These are phyloP conservation scores for Linnemannia exigua DNA, from an alignment of 192 early-diverging fungal genomes.

Conservation along the genomic window DNA sequence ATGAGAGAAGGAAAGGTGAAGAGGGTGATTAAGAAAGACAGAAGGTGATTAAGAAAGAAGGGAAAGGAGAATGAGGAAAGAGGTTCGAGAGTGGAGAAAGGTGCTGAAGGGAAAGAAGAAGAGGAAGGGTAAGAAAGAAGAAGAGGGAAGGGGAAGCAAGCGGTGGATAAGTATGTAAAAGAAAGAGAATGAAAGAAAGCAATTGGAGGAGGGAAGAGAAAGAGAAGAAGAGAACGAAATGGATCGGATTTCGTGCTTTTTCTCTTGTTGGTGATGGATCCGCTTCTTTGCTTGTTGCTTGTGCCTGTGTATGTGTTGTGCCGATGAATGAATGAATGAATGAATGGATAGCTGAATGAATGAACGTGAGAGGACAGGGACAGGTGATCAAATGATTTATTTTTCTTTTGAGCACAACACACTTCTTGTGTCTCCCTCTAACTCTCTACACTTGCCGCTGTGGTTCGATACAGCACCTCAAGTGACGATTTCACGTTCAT, in stretches of 20 bases:
- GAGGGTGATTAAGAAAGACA: no score
- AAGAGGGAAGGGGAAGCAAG: not conserved
- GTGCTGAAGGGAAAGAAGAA: no score
- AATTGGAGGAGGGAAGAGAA: not conserved
- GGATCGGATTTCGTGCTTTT: conserved; percentile 12
- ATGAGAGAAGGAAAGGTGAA: not conserved
- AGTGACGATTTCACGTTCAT: no score
- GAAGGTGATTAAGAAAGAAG: no score
- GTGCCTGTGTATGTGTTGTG: not conserved
- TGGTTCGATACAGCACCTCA: no score
- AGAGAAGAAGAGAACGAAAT: not conserved
- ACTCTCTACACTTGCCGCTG: no score
- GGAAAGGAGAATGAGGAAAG: conserved; percentile 7
- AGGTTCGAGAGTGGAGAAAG: not conserved
- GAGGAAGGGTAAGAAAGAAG: not conserved
- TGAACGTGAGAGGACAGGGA: not conserved
- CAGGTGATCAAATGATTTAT: not conserved
- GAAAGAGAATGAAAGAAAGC: not conserved
- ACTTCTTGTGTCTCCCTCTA: no score
- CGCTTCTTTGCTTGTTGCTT: not conserved
- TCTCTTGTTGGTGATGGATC: not conserved
- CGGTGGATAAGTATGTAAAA: not conserved
- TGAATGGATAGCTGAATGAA: no score
- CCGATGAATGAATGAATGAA: no score
- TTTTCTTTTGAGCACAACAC: no score